These are phyloP conservation scores for Coemansia sp. DNA, from an alignment of 192 early-diverging fungal genomes.

Conservation along the genomic window DNA sequence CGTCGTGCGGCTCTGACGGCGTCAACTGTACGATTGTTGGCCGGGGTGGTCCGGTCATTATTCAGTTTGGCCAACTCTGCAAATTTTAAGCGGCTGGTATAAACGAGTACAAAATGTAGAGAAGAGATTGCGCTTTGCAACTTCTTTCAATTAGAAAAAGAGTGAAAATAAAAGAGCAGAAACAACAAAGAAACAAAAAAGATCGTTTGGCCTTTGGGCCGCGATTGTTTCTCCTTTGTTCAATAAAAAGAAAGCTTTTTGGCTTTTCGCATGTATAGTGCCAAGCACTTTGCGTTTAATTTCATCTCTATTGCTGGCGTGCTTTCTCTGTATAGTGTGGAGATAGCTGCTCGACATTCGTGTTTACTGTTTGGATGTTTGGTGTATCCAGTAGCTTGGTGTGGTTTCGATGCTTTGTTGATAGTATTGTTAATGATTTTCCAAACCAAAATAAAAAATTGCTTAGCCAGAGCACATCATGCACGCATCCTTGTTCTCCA, in stretches of 20 bases:
- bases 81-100: too few relatives aligned
- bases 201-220: too few relatives aligned
- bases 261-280: too few relatives aligned
- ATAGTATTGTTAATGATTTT: not conserved
- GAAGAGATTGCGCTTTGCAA: not conserved
- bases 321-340: too few relatives aligned
- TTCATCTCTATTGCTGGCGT: too few relatives aligned
- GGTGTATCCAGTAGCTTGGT: too few relatives aligned
- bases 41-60: constrained; percentile 11
- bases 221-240: too few relatives aligned
- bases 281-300: too few relatives aligned
- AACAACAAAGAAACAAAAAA: not conserved
- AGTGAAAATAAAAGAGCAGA: not conserved
- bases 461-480: constrained; percentile 81
- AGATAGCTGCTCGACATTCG: too few relatives aligned
- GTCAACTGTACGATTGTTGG: constrained; percentile 44
- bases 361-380: too few relatives aligned
- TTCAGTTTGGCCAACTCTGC: not conserved
- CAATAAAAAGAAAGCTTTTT: too few relatives aligned
- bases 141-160: not conserved
- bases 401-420: too few relatives aligned
- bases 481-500: constrained; percentile 93
- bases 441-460: constrained; percentile 4
- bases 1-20: constrained; percentile 12
- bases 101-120: not conserved